Percentiles rank a stretch among this genome's conserved stretches.
phyloP scores from a whole-genome alignment of 2,329 filamentous ascomycete genomes.

The Aspergillus sp. region DNA sequence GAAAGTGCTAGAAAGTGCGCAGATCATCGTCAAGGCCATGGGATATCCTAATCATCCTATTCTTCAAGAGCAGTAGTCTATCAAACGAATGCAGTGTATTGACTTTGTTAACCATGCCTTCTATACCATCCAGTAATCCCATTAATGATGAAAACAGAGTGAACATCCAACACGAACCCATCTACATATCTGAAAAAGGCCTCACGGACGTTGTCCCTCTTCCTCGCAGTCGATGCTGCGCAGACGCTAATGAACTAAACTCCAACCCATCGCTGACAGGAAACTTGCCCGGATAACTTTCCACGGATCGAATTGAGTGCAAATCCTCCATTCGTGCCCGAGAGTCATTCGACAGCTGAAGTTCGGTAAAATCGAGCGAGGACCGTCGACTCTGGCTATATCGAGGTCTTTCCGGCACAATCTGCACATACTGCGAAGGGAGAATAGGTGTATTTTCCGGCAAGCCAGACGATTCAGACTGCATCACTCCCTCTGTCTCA shows the following conservation, averaged over 20 bases:
- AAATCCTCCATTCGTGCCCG: not conserved
- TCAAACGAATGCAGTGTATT: not conserved
- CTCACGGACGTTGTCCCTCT: slow-evolving; percentile 21
- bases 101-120: not conserved
- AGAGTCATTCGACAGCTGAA: too few relatives aligned
- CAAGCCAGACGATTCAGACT: too few relatives aligned
- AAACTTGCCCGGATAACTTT: slow-evolving; percentile 28
- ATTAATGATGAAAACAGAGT: not conserved
- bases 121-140: not conserved
- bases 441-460: too few relatives aligned
- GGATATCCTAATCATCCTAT: slow-evolving; percentile 30
- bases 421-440: too few relatives aligned
- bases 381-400: too few relatives aligned
- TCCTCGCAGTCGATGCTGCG: slow-evolving; percentile 15
- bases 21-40: slow-evolving; percentile 59
- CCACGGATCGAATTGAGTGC: slow-evolving; percentile 15
- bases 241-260: slow-evolving; percentile 20
- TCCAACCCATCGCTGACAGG: slow-evolving; percentile 27
- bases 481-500: too few relatives aligned
- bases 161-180: not conserved
- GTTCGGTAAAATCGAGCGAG: too few relatives aligned
- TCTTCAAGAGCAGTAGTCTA: slow-evolving; percentile 15
- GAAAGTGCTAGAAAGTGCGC: slow-evolving; percentile 69
- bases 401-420: too few relatives aligned
- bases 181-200: slow-evolving; percentile 25